A percentile compares a stretch with the other conserved stretches of the same genome.
These are phyloP conservation scores for Vitis rotundifolia DNA, from an alignment of 164 flowering plant species.

Conservation along the genomic window DNA sequence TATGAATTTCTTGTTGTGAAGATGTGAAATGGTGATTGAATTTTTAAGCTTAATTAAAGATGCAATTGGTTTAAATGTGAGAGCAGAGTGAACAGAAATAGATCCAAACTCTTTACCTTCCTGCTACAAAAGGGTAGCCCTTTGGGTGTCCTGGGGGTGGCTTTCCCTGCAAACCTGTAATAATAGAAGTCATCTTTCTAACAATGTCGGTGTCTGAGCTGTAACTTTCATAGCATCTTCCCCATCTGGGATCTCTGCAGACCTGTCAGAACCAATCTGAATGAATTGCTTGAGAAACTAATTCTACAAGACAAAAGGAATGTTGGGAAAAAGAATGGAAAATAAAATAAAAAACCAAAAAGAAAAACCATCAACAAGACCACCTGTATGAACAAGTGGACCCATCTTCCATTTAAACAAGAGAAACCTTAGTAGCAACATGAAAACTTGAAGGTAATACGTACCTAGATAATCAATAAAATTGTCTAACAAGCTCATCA, in stretches of 20 bases:
- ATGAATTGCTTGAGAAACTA: not conserved
- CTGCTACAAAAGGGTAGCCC: slow-evolving; percentile 73
- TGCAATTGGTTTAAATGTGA: not conserved
- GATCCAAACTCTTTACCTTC: slow-evolving; percentile 47
- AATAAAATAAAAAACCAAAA: not conserved
- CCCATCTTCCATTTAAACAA: too few relatives aligned
- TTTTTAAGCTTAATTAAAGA: not conserved
- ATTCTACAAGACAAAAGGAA: not conserved
- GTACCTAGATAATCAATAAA: too few relatives aligned
- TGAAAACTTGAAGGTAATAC: too few relatives aligned
- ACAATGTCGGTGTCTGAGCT: slow-evolving; percentile 69
- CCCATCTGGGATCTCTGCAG: slow-evolving; percentile 78
- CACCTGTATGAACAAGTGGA: too few relatives aligned
- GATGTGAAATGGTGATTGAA: too few relatives aligned
- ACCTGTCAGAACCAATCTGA: slow-evolving; percentile 40
- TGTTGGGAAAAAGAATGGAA: not conserved
- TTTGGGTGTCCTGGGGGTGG: slow-evolving; percentile 58
- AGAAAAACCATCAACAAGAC: too few relatives aligned
- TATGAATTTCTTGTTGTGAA: too few relatives aligned
- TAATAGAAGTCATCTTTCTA: slow-evolving; percentile 54
- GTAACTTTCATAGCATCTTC: slow-evolving; percentile 70
- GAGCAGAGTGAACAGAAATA: not conserved
- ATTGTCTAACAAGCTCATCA: too few relatives aligned
- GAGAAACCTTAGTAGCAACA: too few relatives aligned
- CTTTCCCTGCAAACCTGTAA: slow-evolving; percentile 66